Evolutionary conservation across 345 rosid genomes (phyloP).

Genomic region (Gossypium raimondii): DNA sequence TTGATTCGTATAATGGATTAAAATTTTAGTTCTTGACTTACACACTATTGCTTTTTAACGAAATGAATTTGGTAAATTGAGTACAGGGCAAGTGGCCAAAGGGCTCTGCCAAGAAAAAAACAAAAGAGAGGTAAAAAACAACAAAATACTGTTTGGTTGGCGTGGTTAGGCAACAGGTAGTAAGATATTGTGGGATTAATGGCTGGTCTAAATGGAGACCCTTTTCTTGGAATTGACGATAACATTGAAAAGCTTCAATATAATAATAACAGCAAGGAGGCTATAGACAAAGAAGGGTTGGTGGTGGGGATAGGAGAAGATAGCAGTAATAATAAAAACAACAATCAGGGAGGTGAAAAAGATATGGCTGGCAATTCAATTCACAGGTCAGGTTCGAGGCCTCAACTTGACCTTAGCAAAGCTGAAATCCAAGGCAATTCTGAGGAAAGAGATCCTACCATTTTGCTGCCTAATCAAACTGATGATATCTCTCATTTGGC

Average conservation of each 20-base stretch:
- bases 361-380: slow-evolving; percentile 74
- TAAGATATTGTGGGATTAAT: slow-evolving; percentile 25
- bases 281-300: slow-evolving; percentile 28
- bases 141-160: slow-evolving; percentile 13
- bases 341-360: slow-evolving; percentile 37
- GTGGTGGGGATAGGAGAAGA: slow-evolving; percentile 29
- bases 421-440: slow-evolving; percentile 93
- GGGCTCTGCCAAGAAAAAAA: neutral
- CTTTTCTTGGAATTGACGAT: slow-evolving; percentile 42
- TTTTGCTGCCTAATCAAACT: slow-evolving; percentile 92
- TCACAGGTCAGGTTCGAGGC: slow-evolving; percentile 89
- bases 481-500: slow-evolving; percentile 97
- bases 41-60: neutral
- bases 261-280: slow-evolving; percentile 2
- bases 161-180: slow-evolving; percentile 26
- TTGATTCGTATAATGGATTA: neutral
- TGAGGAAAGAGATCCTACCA: slow-evolving; percentile 92
- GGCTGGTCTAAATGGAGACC: slow-evolving; percentile 39
- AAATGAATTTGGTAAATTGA: slow-evolving; percentile 8
- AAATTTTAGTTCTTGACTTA: neutral
- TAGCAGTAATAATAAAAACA: slow-evolving; percentile 9
- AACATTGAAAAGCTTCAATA: slow-evolving; percentile 21
- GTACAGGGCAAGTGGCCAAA: slow-evolving; percentile 26
- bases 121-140: neutral
- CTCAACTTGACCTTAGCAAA: slow-evolving; percentile 92